phyloP scores from a whole-genome alignment of 2,329 filamentous ascomycete genomes.

The Macrophomina tecta region DNA sequence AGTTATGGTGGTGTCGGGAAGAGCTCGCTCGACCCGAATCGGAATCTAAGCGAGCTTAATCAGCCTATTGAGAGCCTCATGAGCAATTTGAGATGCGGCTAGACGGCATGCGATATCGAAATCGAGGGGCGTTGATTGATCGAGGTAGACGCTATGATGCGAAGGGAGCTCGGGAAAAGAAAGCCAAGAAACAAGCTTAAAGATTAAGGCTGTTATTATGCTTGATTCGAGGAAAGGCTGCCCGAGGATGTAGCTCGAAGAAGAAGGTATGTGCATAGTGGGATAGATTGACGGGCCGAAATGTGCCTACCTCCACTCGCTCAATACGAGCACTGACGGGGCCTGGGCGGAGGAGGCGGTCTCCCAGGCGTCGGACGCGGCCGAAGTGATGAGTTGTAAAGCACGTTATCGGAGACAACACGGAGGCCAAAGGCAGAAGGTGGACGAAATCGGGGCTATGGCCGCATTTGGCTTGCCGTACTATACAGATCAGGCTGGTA shows the following conservation, averaged over 20 bases:
- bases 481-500: not conserved
- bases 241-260: not conserved
- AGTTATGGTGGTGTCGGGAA: not conserved
- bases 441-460: not conserved
- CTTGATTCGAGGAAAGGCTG: not conserved
- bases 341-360: not conserved
- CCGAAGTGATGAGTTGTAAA: not conserved
- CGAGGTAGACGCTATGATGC: not conserved
- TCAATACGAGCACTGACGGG: not conserved
- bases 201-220: conserved; percentile 6
- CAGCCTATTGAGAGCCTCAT: not conserved
- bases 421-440: not conserved
- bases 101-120: not conserved
- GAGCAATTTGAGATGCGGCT: not conserved
- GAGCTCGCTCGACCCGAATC: no score
- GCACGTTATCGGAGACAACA: not conserved
- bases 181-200: not conserved
- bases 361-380: not conserved
- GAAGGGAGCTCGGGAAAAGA: no score
- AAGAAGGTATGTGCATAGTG: not conserved
- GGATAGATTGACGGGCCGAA: not conserved
- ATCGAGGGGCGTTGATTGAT: not conserved
- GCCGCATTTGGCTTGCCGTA: not conserved
- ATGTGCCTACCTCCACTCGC: not conserved
- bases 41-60: not conserved